Evolutionary conservation across 352 stramenopile genomes (phyloP).

Genomic region (Phytophthora megakarya): DNA sequence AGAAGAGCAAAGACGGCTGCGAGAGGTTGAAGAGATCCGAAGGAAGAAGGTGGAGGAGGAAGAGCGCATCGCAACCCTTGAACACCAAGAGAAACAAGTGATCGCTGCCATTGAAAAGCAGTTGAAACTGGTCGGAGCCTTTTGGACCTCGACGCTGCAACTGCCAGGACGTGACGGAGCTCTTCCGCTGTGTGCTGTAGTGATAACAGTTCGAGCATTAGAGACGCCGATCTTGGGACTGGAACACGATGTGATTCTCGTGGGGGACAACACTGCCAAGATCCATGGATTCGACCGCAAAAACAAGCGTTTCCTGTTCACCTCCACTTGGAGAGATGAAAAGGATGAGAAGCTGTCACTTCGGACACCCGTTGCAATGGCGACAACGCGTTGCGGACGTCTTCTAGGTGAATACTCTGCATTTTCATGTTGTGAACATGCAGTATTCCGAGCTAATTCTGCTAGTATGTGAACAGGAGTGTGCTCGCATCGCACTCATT

Average conservation of each 20-base stretch:
- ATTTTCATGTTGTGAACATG: not conserved
- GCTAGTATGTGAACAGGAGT: constrained; percentile 47
- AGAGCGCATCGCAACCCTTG: constrained; percentile 48
- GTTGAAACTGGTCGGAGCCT: constrained; percentile 52
- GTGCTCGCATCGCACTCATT: constrained; percentile 28
- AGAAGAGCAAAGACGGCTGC: constrained; percentile 36
- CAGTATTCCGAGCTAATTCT: constrained; percentile 17
- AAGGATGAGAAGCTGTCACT: constrained; percentile 8
- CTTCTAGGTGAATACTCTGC: constrained; percentile 29
- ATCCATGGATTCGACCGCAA: constrained; percentile 44
- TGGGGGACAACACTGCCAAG: constrained; percentile 34
- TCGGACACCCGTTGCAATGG: constrained; percentile 26
- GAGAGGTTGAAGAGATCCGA: constrained; percentile 39
- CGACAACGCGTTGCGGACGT: constrained; percentile 26
- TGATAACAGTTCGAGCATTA: constrained; percentile 27
- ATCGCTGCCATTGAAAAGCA: constrained; percentile 50
- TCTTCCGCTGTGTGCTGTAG: constrained; percentile 32
- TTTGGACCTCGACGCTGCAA: constrained; percentile 47
- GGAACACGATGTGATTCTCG: constrained; percentile 42
- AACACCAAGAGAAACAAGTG: constrained; percentile 39
- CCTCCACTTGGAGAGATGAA: constrained; percentile 13
- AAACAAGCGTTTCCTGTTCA: constrained; percentile 31
- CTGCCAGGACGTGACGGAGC: constrained; percentile 12
- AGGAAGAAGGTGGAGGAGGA: constrained; percentile 37
- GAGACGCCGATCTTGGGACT: constrained; percentile 38